A percentile compares a stretch with the other conserved stretches of the same genome.
These are phyloP conservation scores for Epichloe amarillans DNA, from an alignment of 2,329 filamentous ascomycete genomes.

Conservation along the genomic window DNA sequence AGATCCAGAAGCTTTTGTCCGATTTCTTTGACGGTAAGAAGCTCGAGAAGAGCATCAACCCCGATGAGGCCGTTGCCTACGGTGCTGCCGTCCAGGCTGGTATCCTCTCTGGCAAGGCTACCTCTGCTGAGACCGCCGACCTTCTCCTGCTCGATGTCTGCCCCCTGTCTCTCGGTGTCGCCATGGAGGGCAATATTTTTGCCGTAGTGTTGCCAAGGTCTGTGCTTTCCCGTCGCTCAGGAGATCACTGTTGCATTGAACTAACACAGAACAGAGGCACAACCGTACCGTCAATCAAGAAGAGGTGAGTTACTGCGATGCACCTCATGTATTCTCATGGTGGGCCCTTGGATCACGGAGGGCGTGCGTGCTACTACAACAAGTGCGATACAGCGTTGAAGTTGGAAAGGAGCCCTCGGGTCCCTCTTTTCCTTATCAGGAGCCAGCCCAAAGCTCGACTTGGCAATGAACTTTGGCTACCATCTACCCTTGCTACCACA, in stretches of 20 bases:
- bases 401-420: no score
- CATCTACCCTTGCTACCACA: neutral
- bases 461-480: neutral
- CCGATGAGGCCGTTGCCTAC: conserved; percentile 97
- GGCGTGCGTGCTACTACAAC: no score
- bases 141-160: conserved; percentile 93
- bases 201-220: conserved; percentile 71
- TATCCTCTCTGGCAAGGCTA: conserved; percentile 97
- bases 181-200: conserved; percentile 99
- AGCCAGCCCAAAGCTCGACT: neutral
- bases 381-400: no score
- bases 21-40: conserved; percentile 99
- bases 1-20: conserved; percentile 96
- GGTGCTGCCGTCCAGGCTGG: conserved; percentile 97
- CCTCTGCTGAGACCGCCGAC: conserved; percentile 85
- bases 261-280: conserved; percentile 14
- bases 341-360: no score
- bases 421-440: no score
- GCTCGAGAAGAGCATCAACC: conserved; percentile 99
- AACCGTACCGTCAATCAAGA: conserved; percentile 56
- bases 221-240: no score
- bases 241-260: no score
- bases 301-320: conserved; percentile 28
- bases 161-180: conserved; percentile 92
- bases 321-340: neutral